Conservation (phyloP, 768 basidiomycete genomes). For the Suillus decipiens region DNA sequence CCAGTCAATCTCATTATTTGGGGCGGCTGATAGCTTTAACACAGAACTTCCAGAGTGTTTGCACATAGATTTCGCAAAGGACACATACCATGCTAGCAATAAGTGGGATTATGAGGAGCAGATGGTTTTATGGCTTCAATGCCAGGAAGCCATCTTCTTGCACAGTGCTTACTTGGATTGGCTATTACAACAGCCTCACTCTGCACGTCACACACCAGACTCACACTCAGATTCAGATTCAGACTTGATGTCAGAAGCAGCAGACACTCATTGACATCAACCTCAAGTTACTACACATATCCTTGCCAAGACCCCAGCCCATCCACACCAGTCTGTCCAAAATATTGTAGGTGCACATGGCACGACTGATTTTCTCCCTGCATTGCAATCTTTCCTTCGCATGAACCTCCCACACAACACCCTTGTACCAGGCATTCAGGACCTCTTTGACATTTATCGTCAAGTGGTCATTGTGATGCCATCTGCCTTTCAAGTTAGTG, state of each 20-base stretch:
- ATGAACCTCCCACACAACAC: neutral
- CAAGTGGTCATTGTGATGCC: conserved; percentile 8
- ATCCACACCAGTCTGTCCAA: neutral
- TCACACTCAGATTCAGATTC: neutral
- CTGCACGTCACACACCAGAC: no score
- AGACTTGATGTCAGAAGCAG: no score
- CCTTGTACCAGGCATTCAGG: neutral
- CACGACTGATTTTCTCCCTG: conserved; percentile 12
- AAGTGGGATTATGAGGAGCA: no score
- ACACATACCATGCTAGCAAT: no score
- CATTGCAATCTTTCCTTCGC: neutral
- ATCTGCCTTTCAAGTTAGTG: neutral
- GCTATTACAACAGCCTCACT: no score
- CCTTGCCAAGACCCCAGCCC: conserved; percentile 9
- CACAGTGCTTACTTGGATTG: no score
- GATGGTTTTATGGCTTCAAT: no score
- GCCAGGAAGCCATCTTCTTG: no score
- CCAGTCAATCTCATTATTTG: no score
- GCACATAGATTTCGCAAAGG: no score
- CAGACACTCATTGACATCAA: neutral
- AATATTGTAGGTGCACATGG: conserved; percentile 4
- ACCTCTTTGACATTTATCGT: neutral
- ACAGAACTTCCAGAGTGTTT: no score
- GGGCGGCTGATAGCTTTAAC: no score
- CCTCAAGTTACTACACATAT: neutral